Base-by-base conservation (phyloP, 768 basidiomycete genomes). In the Mycena galericulata region DNA sequence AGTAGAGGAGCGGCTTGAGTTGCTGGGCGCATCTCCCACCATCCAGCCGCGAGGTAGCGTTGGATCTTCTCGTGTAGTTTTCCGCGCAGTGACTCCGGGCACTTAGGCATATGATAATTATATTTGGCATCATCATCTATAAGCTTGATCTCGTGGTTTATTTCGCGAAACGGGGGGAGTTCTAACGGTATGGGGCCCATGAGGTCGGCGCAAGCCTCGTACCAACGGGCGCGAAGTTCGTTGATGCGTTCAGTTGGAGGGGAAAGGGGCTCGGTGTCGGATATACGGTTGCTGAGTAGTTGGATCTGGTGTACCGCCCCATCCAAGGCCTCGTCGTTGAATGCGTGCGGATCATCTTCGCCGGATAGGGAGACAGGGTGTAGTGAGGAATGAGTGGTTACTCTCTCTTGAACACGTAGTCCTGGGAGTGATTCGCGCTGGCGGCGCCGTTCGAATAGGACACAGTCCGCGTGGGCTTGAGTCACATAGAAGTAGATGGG, bases 91-190 rank as follows among this genome's bases (percentile, higher is more conserved):
- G 78, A 68, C n/a, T 80, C 75, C 4, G 77, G 71, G 53, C 79
- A 80, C 5, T 69, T 27, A 0, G 79, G 73, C 12, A 68, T 57
- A 46, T 73, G 72, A 36, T 74, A 73, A 0, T 65, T 34, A 57
- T 78, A 78, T 7, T 18, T 38, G 36, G 63, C 64, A 0, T 57
- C 32, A 12, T 75, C 67, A 40, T 80, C 75, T 1, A 77, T 76
- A 2, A 80, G 65, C 0, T 73, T 70, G 5, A 81, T 81, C 1
- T 53, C 43, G 55, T 81, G 80, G 54, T 81, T 81, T 0, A 81
- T 71, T 8, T 69, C 77, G 4, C 76, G 22, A 3, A 75, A 43
- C 0, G 79, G 78, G 0, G 81, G 81, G 12, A 80, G 45, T 20
- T 51, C 47, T 2, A 36, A 18, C 18, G 71, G 73, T 1, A 68